phyloP scores from a whole-genome alignment of 306 rosid genomes.

The Fragaria ananassa region DNA sequence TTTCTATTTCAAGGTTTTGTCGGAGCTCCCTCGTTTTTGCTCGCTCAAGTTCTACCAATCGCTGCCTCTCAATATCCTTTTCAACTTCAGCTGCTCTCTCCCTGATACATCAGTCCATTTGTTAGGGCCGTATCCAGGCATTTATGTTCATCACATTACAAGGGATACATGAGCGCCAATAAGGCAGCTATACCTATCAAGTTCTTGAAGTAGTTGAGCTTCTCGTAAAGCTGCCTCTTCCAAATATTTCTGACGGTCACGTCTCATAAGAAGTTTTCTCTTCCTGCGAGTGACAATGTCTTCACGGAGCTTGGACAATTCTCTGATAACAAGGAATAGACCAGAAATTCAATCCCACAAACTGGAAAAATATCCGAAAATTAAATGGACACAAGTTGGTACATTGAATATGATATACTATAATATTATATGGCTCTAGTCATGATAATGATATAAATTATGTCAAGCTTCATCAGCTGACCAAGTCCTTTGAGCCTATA shows the following conservation, averaged over 20 bases:
- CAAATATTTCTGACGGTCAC: conserved; percentile 61
- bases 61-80: conserved; percentile 83
- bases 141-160: conserved; percentile 10
- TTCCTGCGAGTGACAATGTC: conserved; percentile 71
- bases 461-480: background rate
- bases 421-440: background rate
- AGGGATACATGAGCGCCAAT: conserved; percentile 21
- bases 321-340: conserved; percentile 46
- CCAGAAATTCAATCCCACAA: background rate
- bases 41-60: conserved; percentile 74
- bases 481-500: background rate
- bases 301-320: conserved; percentile 63
- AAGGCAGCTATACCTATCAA: conserved; percentile 61
- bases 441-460: background rate
- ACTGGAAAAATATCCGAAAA: background rate
- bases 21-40: conserved; percentile 89
- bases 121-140: background rate
- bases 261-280: conserved; percentile 62
- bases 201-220: conserved; percentile 78
- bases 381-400: background rate
- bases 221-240: conserved; percentile 75
- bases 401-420: background rate
- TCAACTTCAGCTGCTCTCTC: conserved; percentile 76
- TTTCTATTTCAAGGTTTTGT: conserved; percentile 85
- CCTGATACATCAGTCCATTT: conserved; percentile 33